phyloP scores from a whole-genome alignment of 371 early-diverging fungal genomes.

The Mucor velutinosus region DNA sequence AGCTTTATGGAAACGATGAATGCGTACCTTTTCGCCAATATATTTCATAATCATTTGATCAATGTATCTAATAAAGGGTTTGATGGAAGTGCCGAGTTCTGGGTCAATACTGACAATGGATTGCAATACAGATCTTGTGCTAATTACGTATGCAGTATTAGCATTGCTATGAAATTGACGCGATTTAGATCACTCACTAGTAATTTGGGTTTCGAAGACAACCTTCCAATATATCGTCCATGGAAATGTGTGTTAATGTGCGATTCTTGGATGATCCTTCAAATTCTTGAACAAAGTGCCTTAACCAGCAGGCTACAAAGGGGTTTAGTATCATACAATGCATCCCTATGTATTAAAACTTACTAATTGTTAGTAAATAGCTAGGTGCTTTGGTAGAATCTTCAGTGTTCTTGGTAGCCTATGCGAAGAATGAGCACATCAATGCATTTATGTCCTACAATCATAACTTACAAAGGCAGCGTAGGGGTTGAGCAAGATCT shows the following conservation, averaged over 20 bases:
- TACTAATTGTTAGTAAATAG: conserved; percentile 47
- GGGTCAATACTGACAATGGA: conserved; percentile 18
- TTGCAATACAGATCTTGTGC: conserved; percentile 39
- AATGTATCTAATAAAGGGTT: conserved; percentile 39
- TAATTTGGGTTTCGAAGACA: conserved; percentile 39
- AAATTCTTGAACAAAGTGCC: conserved; percentile 32
- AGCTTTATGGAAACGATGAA: not conserved
- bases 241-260: conserved; percentile 20
- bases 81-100: conserved; percentile 21
- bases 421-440: not conserved
- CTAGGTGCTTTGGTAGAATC: conserved; percentile 30
- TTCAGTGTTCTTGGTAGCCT: conserved; percentile 5
- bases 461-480: conserved; percentile 21
- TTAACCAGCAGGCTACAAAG: conserved; percentile 43
- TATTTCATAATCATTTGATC: conserved; percentile 32
- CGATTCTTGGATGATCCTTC: not conserved
- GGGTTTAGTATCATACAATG: not conserved
- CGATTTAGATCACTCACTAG: conserved; percentile 28
- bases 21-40: conserved; percentile 16
- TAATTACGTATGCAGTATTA: not conserved
- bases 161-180: not conserved
- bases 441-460: not conserved
- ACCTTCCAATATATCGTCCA: conserved; percentile 43
- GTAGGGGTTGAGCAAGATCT: conserved; percentile 26
- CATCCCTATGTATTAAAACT: not conserved